These are phyloP conservation scores for Curvularia sp. DNA, from an alignment of 2,329 filamentous ascomycete genomes.

Conservation along the genomic window DNA sequence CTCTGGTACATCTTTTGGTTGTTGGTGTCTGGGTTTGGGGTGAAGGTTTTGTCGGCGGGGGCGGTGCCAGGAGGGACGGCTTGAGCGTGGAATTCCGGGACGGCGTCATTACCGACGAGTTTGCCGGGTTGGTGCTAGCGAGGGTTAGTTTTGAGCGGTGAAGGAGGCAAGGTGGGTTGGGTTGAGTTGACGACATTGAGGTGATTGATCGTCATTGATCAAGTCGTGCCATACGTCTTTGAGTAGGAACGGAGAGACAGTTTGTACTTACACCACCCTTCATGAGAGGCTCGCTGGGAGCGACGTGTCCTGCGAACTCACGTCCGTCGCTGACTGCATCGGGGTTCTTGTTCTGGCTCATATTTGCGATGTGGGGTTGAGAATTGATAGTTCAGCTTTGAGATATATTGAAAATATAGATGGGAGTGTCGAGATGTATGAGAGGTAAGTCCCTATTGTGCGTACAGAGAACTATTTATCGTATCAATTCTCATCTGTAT, in stretches of 20 bases:
- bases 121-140: conserved; percentile 69
- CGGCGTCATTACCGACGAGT: conserved; percentile 63
- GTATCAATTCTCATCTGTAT: conserved; percentile 1
- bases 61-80: conserved; percentile 68
- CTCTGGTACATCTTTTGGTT: conserved; percentile 54
- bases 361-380: conserved; percentile 50
- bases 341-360: conserved; percentile 58
- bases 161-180: not conserved
- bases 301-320: conserved; percentile 62
- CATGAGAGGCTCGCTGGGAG: conserved; percentile 61
- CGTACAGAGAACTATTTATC: not conserved
- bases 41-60: conserved; percentile 57
- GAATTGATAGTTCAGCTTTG: not conserved
- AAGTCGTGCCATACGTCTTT: not conserved
- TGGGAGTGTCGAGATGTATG: not conserved
- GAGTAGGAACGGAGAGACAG: not conserved
- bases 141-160: not conserved
- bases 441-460: not conserved
- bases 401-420: not conserved
- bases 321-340: conserved; percentile 61
- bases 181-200: not conserved
- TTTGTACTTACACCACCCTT: conserved; percentile 60
- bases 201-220: not conserved
- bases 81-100: conserved; percentile 69
- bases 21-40: conserved; percentile 54